Evolutionary conservation across 306 rosid genomes (phyloP), one percentile per base, ranked within the genome.

Genomic region (Bauhinia variegata): DNA sequence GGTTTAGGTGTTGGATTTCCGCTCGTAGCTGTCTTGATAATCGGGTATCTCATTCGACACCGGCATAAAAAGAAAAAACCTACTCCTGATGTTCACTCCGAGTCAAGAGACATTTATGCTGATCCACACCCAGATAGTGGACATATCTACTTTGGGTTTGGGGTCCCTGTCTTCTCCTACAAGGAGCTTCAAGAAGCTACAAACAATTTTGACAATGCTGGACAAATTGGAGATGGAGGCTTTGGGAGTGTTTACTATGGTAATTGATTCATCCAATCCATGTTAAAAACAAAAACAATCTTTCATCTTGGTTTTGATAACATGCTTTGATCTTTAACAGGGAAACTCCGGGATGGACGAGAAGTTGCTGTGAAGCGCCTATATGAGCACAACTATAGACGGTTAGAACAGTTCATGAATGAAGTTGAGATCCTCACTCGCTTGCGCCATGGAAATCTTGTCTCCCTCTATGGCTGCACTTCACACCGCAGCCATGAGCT

Each of bases 281-380:
- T 48, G 56, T 33, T 14, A 48, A 32, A 23, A 23, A 41, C 32
- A 7, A 6, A 6, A 18, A 12, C 32, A 7, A 12, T 19, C 14
- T 12, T 54, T 5, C 63, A 64, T 34, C 34, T 16, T 64, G 23
- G 1, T 8, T 51, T 73, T 11, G 59, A 64, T 46, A 63, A 36
- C 31, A 41, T 76, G 69, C 61, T 49, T 71, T 34, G 62, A 37
- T 65, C 13, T 76, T 41, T 30, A 50, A 39, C 8, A 89, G 91
- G 96, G 13, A 80, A 74, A 70, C 92, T 89, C 44, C 79, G 34
- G 36, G 96, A 89, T 70, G 90, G 87, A 17, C 67, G 92, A 16
- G 96, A 89, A 82, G 92, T 89, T 36, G 90, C 92, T 15, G 85
- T 89, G 32, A 89, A 86, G 80, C 79, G 78, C 67, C 53, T 89